A percentile compares a stretch with the other conserved stretches of the same genome.
Conservation (phyloP, 805 yeast species). For the Lachancea cidri region DNA sequence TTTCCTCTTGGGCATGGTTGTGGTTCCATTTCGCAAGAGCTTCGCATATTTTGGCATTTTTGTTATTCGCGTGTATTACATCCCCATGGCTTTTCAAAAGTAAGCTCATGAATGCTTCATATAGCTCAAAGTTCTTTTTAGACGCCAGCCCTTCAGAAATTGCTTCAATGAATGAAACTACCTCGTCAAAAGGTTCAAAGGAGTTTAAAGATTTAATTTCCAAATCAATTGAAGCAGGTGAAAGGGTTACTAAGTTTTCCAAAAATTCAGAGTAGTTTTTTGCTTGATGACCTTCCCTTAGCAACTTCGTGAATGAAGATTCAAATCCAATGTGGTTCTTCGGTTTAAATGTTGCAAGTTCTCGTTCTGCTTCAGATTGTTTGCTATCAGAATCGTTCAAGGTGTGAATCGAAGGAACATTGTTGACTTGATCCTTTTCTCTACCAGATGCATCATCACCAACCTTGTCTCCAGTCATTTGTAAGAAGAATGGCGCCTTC, state of each 20-base stretch:
- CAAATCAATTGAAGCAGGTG: conserved; percentile 78
- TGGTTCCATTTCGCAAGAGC: conserved; percentile 48
- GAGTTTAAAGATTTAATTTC: conserved; percentile 78
- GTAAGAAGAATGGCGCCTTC: conserved; percentile 75
- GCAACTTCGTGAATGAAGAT: conserved; percentile 61
- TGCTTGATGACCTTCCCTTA: conserved; percentile 47
- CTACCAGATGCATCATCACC: conserved; percentile 58
- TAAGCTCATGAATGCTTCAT: conserved; percentile 75
- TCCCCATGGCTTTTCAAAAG: conserved; percentile 80
- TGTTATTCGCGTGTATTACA: conserved; percentile 44
- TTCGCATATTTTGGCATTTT: conserved; percentile 36
- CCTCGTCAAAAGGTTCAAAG: conserved; percentile 61
- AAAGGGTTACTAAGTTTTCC: conserved; percentile 46
- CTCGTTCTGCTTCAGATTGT: conserved; percentile 26
- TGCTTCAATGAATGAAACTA: conserved; percentile 62
- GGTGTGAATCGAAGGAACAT: neutral
- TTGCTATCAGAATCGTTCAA: conserved; percentile 12
- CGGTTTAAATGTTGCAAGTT: conserved; percentile 24
- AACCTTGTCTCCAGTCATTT: conserved; percentile 57
- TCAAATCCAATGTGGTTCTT: conserved; percentile 48
- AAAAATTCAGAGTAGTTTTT: conserved; percentile 48
- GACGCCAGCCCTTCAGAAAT: conserved; percentile 50
- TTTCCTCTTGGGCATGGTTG: conserved; percentile 40
- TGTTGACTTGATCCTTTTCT: conserved; percentile 30
- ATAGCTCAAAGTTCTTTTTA: conserved; percentile 66